Conservation (phyloP, 306 rosid species). For the Sophora flavescens region DNA sequence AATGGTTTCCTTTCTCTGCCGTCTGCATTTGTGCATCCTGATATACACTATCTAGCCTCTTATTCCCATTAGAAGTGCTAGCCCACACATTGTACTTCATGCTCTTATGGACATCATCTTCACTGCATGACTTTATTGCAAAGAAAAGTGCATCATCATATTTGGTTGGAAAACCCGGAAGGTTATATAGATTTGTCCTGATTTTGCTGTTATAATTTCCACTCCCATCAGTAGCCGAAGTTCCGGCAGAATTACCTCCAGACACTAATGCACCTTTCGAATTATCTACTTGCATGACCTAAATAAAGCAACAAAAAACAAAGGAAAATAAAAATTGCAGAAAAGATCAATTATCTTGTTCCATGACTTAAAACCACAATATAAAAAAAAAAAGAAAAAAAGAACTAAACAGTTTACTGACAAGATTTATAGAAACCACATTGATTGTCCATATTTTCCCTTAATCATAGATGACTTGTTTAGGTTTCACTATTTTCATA, state of each 20-base stretch:
- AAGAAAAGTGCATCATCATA: slow-evolving; percentile 76
- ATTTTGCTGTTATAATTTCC: slow-evolving; percentile 44
- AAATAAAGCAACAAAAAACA: slow-evolving; percentile 47
- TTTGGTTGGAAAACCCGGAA: slow-evolving; percentile 73
- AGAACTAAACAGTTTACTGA: background rate
- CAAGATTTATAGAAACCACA: background rate
- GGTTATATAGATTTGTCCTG: slow-evolving; percentile 69
- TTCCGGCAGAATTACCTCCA: slow-evolving; percentile 50
- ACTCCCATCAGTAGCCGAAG: slow-evolving; percentile 45
- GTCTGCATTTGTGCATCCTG: slow-evolving; percentile 65
- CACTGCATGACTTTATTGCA: slow-evolving; percentile 87
- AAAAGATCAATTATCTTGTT: background rate
- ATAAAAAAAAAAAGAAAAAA: background rate
- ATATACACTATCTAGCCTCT: slow-evolving; percentile 68
- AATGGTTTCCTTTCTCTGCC: slow-evolving; percentile 67
- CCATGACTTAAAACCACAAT: background rate
- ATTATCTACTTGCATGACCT: slow-evolving; percentile 89
- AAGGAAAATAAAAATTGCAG: background rate
- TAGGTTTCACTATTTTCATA: background rate
- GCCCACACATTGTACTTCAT: slow-evolving; percentile 89
- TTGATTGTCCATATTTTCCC: slow-evolving; percentile 4
- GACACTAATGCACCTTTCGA: slow-evolving; percentile 50
- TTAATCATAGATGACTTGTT: background rate
- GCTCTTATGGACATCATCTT: slow-evolving; percentile 91
- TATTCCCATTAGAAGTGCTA: slow-evolving; percentile 86